Percentiles rank a stretch among this genome's conserved stretches.
These are phyloP conservation scores for Cladosporium sp. DNA, from an alignment of 2,329 filamentous ascomycete species.

Conservation along the genomic window DNA sequence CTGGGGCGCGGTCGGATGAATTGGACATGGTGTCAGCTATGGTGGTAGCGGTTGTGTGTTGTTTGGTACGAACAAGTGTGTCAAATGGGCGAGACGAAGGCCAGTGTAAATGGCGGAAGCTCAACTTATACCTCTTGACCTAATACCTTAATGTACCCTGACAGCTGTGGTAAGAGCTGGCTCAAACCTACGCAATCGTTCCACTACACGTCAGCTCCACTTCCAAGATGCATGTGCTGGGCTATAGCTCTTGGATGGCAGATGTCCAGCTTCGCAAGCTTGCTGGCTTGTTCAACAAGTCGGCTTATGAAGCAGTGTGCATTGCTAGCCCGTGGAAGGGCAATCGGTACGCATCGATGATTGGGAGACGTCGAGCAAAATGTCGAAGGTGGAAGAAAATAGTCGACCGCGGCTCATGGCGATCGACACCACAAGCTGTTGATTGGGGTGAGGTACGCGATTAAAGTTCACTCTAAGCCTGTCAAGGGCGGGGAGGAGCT, in stretches of 20 bases:
- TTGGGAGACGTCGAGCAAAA: background rate
- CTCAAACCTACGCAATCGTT: background rate
- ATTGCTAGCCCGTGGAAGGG: background rate
- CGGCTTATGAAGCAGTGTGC: background rate
- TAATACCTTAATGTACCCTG: no score
- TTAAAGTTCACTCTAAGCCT: no score
- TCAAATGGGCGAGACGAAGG: no score
- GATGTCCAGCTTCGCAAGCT: background rate
- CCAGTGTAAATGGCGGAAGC: background rate
- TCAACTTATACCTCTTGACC: background rate
- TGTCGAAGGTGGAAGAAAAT: no score
- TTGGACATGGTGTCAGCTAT: background rate
- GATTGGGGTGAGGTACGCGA: no score
- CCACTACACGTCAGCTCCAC: background rate
- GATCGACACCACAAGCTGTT: no score
- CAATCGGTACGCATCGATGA: background rate
- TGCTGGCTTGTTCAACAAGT: background rate
- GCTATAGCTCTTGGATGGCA: background rate
- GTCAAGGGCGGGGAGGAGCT: no score
- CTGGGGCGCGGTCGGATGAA: conserved; percentile 14
- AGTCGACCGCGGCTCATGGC: no score
- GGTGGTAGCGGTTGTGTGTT: background rate
- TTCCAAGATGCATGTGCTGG: background rate
- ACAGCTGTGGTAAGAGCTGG: no score
- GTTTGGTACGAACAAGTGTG: background rate